Evolutionary conservation across 2,329 filamentous ascomycete genomes (phyloP).

Genomic region (Botrytis squamosa): DNA sequence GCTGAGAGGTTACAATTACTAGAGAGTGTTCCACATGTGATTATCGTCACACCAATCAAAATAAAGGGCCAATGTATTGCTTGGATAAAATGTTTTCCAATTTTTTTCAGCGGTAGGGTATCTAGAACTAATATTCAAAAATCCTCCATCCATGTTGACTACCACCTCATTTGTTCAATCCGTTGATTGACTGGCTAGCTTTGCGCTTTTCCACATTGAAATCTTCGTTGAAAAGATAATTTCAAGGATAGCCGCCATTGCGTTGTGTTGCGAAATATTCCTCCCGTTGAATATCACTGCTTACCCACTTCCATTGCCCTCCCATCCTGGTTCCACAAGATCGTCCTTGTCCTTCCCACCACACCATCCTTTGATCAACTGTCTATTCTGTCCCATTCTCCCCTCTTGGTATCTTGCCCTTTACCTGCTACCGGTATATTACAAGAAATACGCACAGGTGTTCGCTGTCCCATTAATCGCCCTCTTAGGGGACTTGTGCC

Average conservation of each 20-base stretch:
- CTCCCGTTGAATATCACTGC: background rate
- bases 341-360: background rate
- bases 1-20: background rate
- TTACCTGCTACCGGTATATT: constrained; percentile 14
- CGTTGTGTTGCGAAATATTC: background rate
- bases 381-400: background rate
- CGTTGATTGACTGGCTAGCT: constrained; percentile 4
- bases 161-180: background rate
- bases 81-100: background rate
- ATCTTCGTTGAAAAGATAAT: constrained; percentile 9
- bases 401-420: constrained; percentile 9
- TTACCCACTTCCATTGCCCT: background rate
- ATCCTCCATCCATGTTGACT: background rate
- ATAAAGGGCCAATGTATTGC: no score
- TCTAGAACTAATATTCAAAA: constrained; percentile 12
- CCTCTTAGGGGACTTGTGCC: constrained; percentile 3
- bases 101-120: constrained; percentile 1
- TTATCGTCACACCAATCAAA: background rate
- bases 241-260: constrained; percentile 9
- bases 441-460: constrained; percentile 7
- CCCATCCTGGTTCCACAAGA: background rate
- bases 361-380: background rate
- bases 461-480: constrained; percentile 16
- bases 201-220: constrained; percentile 5
- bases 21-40: background rate